phyloP scores from a whole-genome alignment of 257 asterid genomes.

The Solanum lycopersicoides region DNA sequence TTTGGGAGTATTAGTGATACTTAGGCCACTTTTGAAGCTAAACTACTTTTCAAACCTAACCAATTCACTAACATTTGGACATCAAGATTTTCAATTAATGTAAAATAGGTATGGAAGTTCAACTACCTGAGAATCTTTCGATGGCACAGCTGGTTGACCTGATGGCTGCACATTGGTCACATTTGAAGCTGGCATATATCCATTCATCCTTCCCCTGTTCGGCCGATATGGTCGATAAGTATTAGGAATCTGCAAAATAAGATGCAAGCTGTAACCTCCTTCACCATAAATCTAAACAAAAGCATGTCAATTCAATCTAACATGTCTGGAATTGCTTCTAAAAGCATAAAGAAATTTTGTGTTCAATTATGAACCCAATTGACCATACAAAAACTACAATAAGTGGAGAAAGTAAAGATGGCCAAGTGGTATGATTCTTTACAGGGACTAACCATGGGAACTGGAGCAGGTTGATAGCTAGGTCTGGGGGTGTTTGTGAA shows the following conservation, averaged over 20 bases:
- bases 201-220: constrained; percentile 53
- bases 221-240: constrained; percentile 47
- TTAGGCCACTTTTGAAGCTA: background rate
- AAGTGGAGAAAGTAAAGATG: background rate
- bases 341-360: background rate
- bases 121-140: constrained; percentile 58
- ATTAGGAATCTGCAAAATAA: constrained; percentile 34
- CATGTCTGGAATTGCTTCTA: background rate
- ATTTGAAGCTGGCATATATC: constrained; percentile 20
- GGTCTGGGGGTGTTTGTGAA: constrained; percentile 35
- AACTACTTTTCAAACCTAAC: background rate
- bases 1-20: background rate
- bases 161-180: constrained; percentile 12
- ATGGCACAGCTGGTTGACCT: constrained; percentile 20
- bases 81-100: background rate
- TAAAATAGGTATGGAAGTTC: background rate
- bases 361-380: background rate
- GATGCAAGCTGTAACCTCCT: background rate
- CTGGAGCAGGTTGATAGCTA: constrained; percentile 41
- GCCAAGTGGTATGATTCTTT: background rate
- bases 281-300: background rate
- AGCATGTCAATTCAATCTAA: background rate
- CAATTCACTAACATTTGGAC: background rate
- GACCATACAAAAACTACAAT: background rate
- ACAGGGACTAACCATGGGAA: constrained; percentile 47